Conservation (phyloP, 768 basidiomycete genomes). For the Lentinula guzmanii region DNA sequence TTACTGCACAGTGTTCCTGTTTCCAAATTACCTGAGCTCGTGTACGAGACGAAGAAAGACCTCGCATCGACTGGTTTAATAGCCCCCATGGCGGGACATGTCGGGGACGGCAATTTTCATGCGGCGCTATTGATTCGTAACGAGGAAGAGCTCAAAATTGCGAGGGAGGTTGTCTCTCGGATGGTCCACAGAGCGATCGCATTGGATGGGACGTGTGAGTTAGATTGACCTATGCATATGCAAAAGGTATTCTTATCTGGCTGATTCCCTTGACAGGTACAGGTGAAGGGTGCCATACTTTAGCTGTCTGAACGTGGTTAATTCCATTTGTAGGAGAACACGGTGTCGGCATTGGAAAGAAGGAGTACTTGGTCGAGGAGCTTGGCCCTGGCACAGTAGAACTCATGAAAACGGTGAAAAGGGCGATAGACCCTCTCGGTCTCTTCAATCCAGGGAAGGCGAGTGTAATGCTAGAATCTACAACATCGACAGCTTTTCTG, state of each 20-base stretch:
- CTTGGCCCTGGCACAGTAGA: constrained; percentile 78
- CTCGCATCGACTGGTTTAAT: constrained; percentile 47
- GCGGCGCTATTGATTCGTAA: constrained; percentile 51
- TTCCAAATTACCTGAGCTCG: constrained; percentile 57
- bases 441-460: constrained; percentile 87
- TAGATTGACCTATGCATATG: not conserved
- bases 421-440: constrained; percentile 63
- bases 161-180: constrained; percentile 40
- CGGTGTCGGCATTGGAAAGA: constrained; percentile 84
- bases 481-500: not conserved
- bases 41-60: constrained; percentile 69
- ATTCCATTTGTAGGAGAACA: constrained; percentile 60
- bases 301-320: not conserved
- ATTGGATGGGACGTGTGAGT: constrained; percentile 68
- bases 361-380: constrained; percentile 73
- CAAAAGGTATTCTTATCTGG: not conserved
- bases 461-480: not conserved
- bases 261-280: not conserved
- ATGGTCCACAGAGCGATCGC: constrained; percentile 65
- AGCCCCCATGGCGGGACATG: constrained; percentile 66
- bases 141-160: constrained; percentile 43
- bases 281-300: not conserved
- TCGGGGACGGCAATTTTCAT: constrained; percentile 59
- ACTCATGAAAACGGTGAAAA: constrained; percentile 81
- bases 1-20: constrained; percentile 40